These are phyloP conservation scores for Lepiota venenata DNA, from an alignment of 768 basidiomycete genomes.

Conservation along the genomic window DNA sequence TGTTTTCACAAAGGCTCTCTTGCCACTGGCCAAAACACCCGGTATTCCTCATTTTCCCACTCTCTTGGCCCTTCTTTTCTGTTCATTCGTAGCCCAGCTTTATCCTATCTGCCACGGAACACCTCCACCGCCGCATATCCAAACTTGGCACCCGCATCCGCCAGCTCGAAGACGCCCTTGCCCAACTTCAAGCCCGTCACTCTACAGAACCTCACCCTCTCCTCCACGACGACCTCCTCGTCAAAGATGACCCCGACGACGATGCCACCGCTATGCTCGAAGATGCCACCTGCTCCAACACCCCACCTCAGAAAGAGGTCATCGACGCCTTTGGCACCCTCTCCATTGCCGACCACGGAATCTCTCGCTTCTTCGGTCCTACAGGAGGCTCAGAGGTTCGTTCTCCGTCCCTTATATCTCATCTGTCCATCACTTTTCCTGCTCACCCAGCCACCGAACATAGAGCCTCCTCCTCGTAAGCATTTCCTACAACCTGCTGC, in stretches of 20 bases:
- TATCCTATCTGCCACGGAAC: slow-evolving; percentile 64
- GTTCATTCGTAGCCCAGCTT: slow-evolving; percentile 30
- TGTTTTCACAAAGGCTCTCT: slow-evolving; percentile 47
- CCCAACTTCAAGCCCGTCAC: slow-evolving; percentile 43
- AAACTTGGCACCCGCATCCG: slow-evolving; percentile 52
- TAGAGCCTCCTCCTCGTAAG: slow-evolving; percentile 24
- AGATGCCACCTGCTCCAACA: slow-evolving; percentile 12
- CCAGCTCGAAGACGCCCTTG: slow-evolving; percentile 59
- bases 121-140: slow-evolving; percentile 55
- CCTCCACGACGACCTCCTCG: slow-evolving; percentile 50
- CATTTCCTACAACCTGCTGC: slow-evolving; percentile 13
- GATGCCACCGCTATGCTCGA: slow-evolving; percentile 23
- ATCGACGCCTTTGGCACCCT: slow-evolving; percentile 60
- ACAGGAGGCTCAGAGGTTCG: slow-evolving; percentile 68
- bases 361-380: slow-evolving; percentile 62
- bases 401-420: slow-evolving; percentile 12
- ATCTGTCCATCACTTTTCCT: not conserved
- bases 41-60: slow-evolving; percentile 31
- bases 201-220: slow-evolving; percentile 58
- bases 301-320: slow-evolving; percentile 28
- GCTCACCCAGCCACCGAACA: not conserved
- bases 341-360: slow-evolving; percentile 56
- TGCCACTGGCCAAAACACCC: slow-evolving; percentile 77
- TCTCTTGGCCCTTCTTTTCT: not conserved
- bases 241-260: slow-evolving; percentile 24